These are phyloP conservation scores for Ascosphaera acerosa DNA, from an alignment of 2,329 filamentous ascomycete genomes.

Conservation along the genomic window DNA sequence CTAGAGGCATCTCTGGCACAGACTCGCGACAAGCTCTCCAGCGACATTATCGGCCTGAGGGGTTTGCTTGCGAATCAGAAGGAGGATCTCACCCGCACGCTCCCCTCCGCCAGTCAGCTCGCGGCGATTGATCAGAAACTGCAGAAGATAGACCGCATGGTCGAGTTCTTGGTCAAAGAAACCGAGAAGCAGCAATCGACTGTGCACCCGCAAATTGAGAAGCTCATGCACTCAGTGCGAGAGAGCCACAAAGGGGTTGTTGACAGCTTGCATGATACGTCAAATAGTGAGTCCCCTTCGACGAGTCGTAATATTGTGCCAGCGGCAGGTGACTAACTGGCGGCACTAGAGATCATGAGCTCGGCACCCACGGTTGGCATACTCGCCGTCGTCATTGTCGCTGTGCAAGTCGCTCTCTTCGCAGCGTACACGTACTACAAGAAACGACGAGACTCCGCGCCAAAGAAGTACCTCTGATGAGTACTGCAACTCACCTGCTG, in stretches of 20 bases:
- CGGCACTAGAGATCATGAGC: conserved; percentile 22
- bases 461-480: conserved; percentile 87
- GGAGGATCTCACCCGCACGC: conserved; percentile 23
- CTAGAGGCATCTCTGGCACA: conserved; percentile 44
- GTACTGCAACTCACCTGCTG: too few species aligned
- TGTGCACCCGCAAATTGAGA: conserved; percentile 20
- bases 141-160: conserved; percentile 26
- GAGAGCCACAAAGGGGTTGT: conserved; percentile 28
- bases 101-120: conserved; percentile 16
- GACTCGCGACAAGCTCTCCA: conserved; percentile 29
- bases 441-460: conserved; percentile 43
- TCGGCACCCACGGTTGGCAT: conserved; percentile 32
- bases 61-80: conserved; percentile 26
- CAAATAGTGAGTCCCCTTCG: conserved; percentile 21
- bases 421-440: conserved; percentile 55
- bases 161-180: conserved; percentile 27
- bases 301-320: too few species aligned
- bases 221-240: conserved; percentile 28
- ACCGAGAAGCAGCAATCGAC: conserved; percentile 32
- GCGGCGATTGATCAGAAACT: conserved; percentile 21
- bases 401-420: conserved; percentile 45
- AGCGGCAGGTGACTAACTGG: conserved; percentile 1
- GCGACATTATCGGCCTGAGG: conserved; percentile 28
- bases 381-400: conserved; percentile 46
- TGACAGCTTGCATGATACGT: conserved; percentile 26